Base-by-base conservation (phyloP, 2,329 filamentous ascomycete genomes). In the Exutisphaerella laricina region DNA sequence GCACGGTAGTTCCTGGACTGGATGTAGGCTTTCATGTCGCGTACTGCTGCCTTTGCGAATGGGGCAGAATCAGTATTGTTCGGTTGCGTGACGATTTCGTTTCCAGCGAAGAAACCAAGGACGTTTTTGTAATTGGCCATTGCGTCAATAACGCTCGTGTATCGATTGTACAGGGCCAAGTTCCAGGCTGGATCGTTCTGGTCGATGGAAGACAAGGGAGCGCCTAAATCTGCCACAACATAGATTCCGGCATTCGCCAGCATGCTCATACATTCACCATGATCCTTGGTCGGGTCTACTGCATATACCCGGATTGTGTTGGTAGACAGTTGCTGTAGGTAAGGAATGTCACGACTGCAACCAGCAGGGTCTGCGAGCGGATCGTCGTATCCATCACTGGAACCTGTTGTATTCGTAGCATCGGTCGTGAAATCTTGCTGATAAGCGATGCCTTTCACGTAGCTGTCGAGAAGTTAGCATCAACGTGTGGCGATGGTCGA, bases 21-120 rank as follows among this genome's bases (percentile, higher is more conserved):
- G 76, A 98, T 95, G 74, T 97, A 92, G 49, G 79, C 74, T 81
- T 98, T 98, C 71, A 80, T 88, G 68, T 98, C 92, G 63, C 92
- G 89, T 53, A 97, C 88, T 50, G 92, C 89, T 49, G 90, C 92
- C 79, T 97, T 98, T 70, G 98, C 92, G 66, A 85, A 98, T 55
- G 90, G 88, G 50, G 87, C 90, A 39, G 90, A 86, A 49, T 78
- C 71, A 38, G 90, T 97, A 78, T 95, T 96, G 77, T 83, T 89
- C 56, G 75, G 74, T 59, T 82, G 78, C 75, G 96, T 94, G 58
- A 88, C 84, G 50, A 98, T 92, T 72, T 98, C 92, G 70, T 98
- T 98, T 65, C 92, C 92, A 56, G 89, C 90, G 66, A 98, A 97
- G 82, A 97, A 98, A 59, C 92, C 92, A 52, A 98, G 81, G 39